These are phyloP conservation scores for Quercus tomentella DNA, from an alignment of 331 rosid species.

Conservation along the genomic window DNA sequence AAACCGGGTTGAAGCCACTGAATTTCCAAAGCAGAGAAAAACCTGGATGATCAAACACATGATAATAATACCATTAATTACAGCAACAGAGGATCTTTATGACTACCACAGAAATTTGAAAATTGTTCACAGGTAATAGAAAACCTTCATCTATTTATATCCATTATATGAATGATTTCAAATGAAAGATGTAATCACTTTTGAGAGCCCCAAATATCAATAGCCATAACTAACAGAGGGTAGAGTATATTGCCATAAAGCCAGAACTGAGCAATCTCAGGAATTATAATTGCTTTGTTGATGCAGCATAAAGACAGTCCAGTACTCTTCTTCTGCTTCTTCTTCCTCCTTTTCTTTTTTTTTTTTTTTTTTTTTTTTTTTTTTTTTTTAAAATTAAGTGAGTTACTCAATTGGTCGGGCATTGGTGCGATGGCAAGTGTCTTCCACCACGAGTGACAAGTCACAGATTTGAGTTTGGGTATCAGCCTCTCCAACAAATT, in stretches of 20 bases:
- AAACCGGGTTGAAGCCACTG: conserved; percentile 98
- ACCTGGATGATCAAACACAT: conserved; percentile 46
- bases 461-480: no score
- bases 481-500: no score
- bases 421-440: no score
- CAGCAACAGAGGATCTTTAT: background rate
- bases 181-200: background rate
- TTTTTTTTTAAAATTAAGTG: no score
- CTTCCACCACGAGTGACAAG: no score
- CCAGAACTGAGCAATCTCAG: background rate
- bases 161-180: background rate
- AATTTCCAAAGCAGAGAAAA: conserved; percentile 84
- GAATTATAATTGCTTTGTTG: background rate
- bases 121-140: background rate
- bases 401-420: no score
- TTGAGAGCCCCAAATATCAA: background rate
- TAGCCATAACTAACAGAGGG: background rate
- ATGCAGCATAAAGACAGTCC: background rate
- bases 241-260: background rate
- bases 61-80: background rate
- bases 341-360: no score
- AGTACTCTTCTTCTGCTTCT: no score
- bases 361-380: no score
- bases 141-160: background rate
- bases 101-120: background rate